Percentiles rank a stretch among this genome's conserved stretches.
Conservation (phyloP, 371 early-diverging fungal species). For the Actinomucor elegans region DNA sequence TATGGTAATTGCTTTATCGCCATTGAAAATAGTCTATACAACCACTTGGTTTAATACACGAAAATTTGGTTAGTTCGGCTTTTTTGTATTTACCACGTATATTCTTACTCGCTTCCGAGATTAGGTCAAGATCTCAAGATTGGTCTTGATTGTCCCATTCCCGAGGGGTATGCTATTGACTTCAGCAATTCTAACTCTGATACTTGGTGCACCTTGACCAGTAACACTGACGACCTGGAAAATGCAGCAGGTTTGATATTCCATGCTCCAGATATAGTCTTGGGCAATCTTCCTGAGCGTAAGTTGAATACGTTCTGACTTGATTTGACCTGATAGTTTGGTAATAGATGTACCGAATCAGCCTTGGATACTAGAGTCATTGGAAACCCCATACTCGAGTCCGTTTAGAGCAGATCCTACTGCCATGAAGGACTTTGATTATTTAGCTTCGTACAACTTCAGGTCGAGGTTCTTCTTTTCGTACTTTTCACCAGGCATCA, state of each 20-base stretch:
- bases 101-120: background rate
- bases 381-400: conserved; percentile 37
- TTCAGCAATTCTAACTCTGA: background rate
- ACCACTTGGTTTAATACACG: conserved; percentile 24
- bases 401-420: conserved; percentile 21
- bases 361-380: conserved; percentile 39
- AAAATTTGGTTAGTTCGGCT: conserved; percentile 14
- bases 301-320: conserved; percentile 1
- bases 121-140: conserved; percentile 8
- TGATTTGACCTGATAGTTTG: background rate
- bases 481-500: conserved; percentile 29
- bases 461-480: conserved; percentile 34
- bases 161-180: conserved; percentile 21
- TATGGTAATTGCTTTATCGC: conserved; percentile 19
- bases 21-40: conserved; percentile 36
- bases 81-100: background rate
- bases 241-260: conserved; percentile 30
- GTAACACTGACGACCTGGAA: conserved; percentile 13
- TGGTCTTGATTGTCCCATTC: conserved; percentile 25
- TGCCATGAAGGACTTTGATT: conserved; percentile 31
- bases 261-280: conserved; percentile 32
- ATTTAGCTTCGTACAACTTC: conserved; percentile 39
- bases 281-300: conserved; percentile 22
- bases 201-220: conserved; percentile 37
- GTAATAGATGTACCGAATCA: conserved; percentile 27